Base-by-base conservation (phyloP, 345 rosid genomes). In the Corchorus olitorius region DNA sequence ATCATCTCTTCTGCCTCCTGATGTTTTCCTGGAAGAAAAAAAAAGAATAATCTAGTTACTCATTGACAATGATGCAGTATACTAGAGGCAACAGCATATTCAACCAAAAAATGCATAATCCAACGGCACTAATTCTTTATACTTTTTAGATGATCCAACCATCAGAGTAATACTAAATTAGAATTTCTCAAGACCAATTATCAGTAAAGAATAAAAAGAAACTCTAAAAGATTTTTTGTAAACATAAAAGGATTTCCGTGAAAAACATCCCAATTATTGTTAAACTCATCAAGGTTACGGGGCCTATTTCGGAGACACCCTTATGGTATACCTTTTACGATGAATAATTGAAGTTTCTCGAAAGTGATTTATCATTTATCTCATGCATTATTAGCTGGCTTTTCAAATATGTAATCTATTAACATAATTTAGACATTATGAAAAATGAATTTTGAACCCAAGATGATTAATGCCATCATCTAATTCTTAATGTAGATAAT, bases 1-100 rank as follows among this genome's bases (percentile, higher is more conserved):
- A 90, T 76, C 70, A 93, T 65, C 58, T 65, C 82, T 86, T 90
- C 87, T n/a, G 91, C 91, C 77, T 91, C 92, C 71, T 63, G 81
- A 84, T 86, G 87, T 84, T 90, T 90, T 54, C 98, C 98, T 93
- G 84, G 12, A 10, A 48, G 83, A n/a, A n/a, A n/a, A 27, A 27
- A 27, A 27, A 72, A 45, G 76, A 58, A 69, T 72, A 54, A 65
- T 79, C 17, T 63, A 33, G 59, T 77, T 74, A 65, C 52, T 60
- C 55, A 33, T 64, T 53, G 74, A 60, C 41, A 65, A 37, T 70
- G 46, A 75, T 52, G 22, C 41, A 59, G 12, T 41, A 33, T 41
- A 22, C 43, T 37, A 39, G 15, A 6, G 37, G 50, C 54, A 49
- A 76, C 77, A 43, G 45, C 45, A 64, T 43, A 3, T 15, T 55